Evolutionary conservation across 2,329 filamentous ascomycete species (phyloP).

Genomic region (Penicillium sp.): DNA sequence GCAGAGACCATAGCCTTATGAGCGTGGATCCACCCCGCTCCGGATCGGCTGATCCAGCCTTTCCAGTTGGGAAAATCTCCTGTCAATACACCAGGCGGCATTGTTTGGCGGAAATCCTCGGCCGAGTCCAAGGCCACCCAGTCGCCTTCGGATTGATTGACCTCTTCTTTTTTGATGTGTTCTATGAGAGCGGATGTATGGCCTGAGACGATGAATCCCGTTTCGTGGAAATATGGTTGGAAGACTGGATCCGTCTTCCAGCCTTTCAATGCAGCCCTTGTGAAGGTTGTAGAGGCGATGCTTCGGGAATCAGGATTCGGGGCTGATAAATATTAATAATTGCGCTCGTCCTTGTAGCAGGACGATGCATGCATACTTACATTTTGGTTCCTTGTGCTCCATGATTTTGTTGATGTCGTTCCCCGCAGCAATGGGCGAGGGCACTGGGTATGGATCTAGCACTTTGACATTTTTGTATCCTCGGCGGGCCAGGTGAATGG

Average conservation of each 20-base stretch:
- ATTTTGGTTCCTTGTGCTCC: constrained; percentile 41
- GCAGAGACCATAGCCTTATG: constrained; percentile 54
- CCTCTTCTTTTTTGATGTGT: constrained; percentile 43
- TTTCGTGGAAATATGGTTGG: constrained; percentile 52
- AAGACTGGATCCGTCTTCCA: constrained; percentile 53
- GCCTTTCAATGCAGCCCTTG: constrained; percentile 38
- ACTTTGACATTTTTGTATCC: constrained; percentile 56
- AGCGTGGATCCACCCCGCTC: constrained; percentile 61
- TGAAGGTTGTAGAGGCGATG: constrained; percentile 28
- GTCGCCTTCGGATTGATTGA: constrained; percentile 34
- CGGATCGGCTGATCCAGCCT: constrained; percentile 46
- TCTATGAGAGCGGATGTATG: constrained; percentile 44
- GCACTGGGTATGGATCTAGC: constrained; percentile 52
- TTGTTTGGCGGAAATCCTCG: constrained; percentile 54
- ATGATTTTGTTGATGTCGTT: constrained; percentile 58
- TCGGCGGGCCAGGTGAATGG: constrained; percentile 55
- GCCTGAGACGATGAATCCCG: constrained; percentile 48
- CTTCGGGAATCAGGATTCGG: constrained; percentile 20
- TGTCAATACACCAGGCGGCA: constrained; percentile 57
- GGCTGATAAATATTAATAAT: constrained; percentile 12
- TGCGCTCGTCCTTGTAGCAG: neutral
- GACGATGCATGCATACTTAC: too few relatives aligned
- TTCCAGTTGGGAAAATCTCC: constrained; percentile 57
- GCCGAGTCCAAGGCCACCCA: constrained; percentile 45
- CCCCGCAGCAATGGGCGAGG: constrained; percentile 54